A percentile compares a stretch with the other conserved stretches of the same genome.
Evolutionary conservation across 2,329 filamentous ascomycete genomes (phyloP).

Genomic region (Colletotrichum tofieldiae): DNA sequence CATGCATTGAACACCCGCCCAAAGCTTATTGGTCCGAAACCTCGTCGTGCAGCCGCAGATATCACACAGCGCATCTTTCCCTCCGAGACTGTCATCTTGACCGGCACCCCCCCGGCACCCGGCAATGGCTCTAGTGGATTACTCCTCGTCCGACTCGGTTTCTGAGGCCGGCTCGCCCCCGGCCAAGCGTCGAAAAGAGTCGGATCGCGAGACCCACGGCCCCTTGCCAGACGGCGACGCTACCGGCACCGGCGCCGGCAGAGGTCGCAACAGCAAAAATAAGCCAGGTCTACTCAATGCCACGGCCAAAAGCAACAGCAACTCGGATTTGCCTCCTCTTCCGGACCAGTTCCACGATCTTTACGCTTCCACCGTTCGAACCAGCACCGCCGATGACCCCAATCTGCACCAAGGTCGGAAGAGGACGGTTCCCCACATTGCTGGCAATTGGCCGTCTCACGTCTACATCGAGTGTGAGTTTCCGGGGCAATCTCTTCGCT

Average conservation of each 20-base stretch:
- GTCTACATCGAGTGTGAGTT: constrained; percentile 91
- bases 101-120: not conserved
- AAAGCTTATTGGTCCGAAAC: constrained; percentile 6
- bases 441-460: constrained; percentile 94
- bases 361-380: constrained; percentile 86
- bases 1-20: not conserved
- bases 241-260: constrained; percentile 21
- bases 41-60: not conserved
- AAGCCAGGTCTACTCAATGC: not conserved
- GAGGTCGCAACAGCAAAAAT: constrained; percentile 11
- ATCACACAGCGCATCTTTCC: constrained; percentile 12
- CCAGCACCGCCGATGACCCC: constrained; percentile 86
- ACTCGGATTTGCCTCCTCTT: constrained; percentile 75
- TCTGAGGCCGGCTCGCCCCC: constrained; percentile 54
- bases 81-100: constrained; percentile 3
- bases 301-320: not conserved
- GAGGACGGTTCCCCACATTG: constrained; percentile 85
- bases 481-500: constrained; percentile 1
- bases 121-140: constrained; percentile 76
- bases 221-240: constrained; percentile 4
- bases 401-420: constrained; percentile 88
- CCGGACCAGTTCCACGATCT: constrained; percentile 89
- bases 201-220: constrained; percentile 30
- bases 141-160: constrained; percentile 65
- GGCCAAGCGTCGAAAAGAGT: constrained; percentile 56